Evolutionary conservation across 495 filamentous ascomycete genomes (phyloP), one percentile per base, ranked within the genome.

Genomic region (Symbiotaphrina buchneri): DNA sequence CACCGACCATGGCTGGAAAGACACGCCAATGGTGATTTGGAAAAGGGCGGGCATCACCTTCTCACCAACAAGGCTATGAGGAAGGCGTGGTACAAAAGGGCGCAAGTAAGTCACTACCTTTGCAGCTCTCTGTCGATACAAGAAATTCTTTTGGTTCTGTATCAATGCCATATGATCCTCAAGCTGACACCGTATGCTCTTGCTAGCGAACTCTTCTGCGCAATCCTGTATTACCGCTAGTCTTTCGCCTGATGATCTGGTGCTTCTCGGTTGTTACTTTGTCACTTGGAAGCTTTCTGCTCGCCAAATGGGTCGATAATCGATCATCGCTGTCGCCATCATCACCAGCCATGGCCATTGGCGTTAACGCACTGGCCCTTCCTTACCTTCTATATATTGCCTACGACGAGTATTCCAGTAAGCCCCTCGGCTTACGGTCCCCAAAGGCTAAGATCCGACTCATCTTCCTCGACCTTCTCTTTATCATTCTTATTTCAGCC

Each of bases 401-500:
- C 2, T 93, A 73, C 51, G 87, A 97, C 47, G 87, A 97, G 51
- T 95, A 92, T 50, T 84, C 79, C 3, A 72, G 80, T 11, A 90
- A 93, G 44, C 87, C 87, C 3, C 55, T 97, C 20, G 87, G 87
- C 4, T 55, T 97, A 34, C 74, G 87, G 18, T 69, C 68, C 4
- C 68, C 80, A 2, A 71, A 67, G 21, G 71, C 81, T 14, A 95
- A 95, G 45, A 73, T 91, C 41, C 65, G 75, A 14, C 63, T 97
- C 20, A 65, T 93, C 31, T 67, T 97, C 34, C 63, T 93, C 36
- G 87, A 97, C 52, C 60, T 95, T 2, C 65, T 93, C 46, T 97
- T 97, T 47, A 90, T 97, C 39, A 79, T 94, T 18, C 91, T 97
- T 49, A 80, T 92, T 47, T 78, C 83, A 1, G 79, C 83, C 26